Evolutionary conservation across 2,329 filamentous ascomycete genomes (phyloP).

Genomic region (Clonostachys solani): DNA sequence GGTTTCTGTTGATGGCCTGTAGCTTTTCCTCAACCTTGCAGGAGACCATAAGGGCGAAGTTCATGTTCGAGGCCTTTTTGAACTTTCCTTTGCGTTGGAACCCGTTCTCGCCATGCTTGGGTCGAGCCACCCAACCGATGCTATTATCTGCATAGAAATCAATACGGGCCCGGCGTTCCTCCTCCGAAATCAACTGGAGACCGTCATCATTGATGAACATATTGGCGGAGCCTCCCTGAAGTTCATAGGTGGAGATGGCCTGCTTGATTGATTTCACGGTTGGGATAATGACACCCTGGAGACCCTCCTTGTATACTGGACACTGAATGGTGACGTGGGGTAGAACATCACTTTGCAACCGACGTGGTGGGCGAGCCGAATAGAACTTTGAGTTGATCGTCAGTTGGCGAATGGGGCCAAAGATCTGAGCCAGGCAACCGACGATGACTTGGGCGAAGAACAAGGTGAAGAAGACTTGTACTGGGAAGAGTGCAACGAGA

Average conservation of each 20-base stretch:
- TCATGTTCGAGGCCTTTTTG: slow-evolving; percentile 72
- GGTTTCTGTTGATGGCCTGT: slow-evolving; percentile 46
- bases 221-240: slow-evolving; percentile 74
- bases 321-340: slow-evolving; percentile 81
- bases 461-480: slow-evolving; percentile 77
- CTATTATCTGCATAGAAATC: slow-evolving; percentile 67
- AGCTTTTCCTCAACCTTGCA: slow-evolving; percentile 70
- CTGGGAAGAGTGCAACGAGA: slow-evolving; percentile 60
- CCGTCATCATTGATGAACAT: slow-evolving; percentile 76
- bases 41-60: slow-evolving; percentile 64
- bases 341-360: slow-evolving; percentile 51
- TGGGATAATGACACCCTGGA: slow-evolving; percentile 69
- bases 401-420: slow-evolving; percentile 72
- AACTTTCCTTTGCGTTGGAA: slow-evolving; percentile 63
- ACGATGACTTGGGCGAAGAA: slow-evolving; percentile 79
- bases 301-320: slow-evolving; percentile 83
- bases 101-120: slow-evolving; percentile 58
- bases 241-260: slow-evolving; percentile 72
- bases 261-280: slow-evolving; percentile 76
- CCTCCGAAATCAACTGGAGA: slow-evolving; percentile 61
- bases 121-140: slow-evolving; percentile 66
- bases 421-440: slow-evolving; percentile 69
- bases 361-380: slow-evolving; percentile 64
- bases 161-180: slow-evolving; percentile 58
- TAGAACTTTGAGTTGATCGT: slow-evolving; percentile 77